phyloP scores from a whole-genome alignment of 139 green algal genomes.

The Monoraphidium neglectum region DNA sequence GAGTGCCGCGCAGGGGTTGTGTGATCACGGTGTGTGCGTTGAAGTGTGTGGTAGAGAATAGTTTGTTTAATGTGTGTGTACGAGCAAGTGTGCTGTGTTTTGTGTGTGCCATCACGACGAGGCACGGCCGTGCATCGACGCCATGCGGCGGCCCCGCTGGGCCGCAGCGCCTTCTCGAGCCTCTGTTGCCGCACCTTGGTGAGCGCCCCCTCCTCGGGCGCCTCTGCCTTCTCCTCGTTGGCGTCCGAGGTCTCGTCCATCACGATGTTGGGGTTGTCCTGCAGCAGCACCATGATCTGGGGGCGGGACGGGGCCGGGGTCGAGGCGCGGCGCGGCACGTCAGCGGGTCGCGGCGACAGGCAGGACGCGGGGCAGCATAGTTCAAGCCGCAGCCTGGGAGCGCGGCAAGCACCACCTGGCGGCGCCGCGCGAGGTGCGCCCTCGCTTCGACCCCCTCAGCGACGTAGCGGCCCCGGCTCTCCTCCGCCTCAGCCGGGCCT shows the following conservation, averaged over 20 bases:
- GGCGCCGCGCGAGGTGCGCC: no score
- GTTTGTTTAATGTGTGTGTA: neutral
- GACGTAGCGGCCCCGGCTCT: neutral
- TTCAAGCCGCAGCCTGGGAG: no score
- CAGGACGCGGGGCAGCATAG: no score
- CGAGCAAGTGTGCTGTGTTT: neutral
- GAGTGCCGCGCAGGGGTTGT: neutral
- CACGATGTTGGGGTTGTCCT: constrained; percentile 70
- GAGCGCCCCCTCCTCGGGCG: constrained; percentile 52
- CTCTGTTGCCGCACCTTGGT: no score
- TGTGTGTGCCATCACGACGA: neutral
- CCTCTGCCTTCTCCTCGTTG: constrained; percentile 57
- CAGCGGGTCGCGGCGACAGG: no score
- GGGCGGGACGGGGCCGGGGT: neutral
- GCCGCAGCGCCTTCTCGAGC: no score
- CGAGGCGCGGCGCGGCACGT: no score
- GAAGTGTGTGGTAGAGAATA: neutral
- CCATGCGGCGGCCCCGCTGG: no score
- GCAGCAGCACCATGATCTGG: constrained; percentile 44
- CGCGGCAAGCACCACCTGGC: no score
- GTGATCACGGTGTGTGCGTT: neutral
- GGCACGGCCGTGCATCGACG: no score
- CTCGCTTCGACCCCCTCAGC: no score
- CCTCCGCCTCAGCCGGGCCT: neutral
- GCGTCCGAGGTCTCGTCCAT: constrained; percentile 70